Evolutionary conservation across 257 asterid species (phyloP).

Genomic region (Forsythia suspensa): DNA sequence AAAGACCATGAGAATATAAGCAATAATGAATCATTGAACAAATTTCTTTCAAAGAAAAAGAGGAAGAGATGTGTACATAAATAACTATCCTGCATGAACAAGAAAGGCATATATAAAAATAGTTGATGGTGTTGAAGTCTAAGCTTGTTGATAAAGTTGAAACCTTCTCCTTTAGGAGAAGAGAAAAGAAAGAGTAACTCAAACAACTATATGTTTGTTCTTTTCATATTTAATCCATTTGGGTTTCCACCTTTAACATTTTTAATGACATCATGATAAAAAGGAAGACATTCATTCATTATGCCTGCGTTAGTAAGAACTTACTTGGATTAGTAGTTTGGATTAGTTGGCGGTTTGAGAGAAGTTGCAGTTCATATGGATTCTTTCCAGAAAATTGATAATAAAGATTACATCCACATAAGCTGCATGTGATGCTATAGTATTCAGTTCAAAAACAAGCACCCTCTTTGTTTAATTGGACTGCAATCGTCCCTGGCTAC

Average conservation of each 20-base stretch:
- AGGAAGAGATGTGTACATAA: too few relatives aligned
- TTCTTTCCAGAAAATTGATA: slow-evolving; percentile 85
- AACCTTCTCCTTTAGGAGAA: too few relatives aligned
- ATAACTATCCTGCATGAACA: not conserved
- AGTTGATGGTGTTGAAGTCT: too few relatives aligned
- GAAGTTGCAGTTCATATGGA: slow-evolving; percentile 76
- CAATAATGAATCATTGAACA: not conserved
- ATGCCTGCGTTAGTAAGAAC: not conserved
- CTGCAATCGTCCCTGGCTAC: slow-evolving; percentile 68
- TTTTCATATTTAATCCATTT: too few relatives aligned
- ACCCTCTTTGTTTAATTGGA: slow-evolving; percentile 68
- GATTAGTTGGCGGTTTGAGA: slow-evolving; percentile 48
- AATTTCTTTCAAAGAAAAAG: too few relatives aligned
- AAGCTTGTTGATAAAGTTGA: not conserved
- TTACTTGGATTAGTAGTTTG: slow-evolving; percentile 16
- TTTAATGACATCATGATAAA: not conserved
- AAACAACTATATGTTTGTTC: too few relatives aligned
- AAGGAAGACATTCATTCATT: not conserved
- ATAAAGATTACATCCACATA: slow-evolving; percentile 74
- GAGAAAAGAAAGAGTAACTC: not conserved
- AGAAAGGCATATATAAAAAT: too few relatives aligned
- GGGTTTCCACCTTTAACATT: not conserved
- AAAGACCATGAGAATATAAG: not conserved
- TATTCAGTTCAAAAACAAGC: slow-evolving; percentile 71
- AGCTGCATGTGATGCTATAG: slow-evolving; percentile 63